Evolutionary conservation across 2,329 filamentous ascomycete genomes (phyloP), one percentile per base, ranked within the genome.

Genomic region (Cylindrodendrum hubeiense): DNA sequence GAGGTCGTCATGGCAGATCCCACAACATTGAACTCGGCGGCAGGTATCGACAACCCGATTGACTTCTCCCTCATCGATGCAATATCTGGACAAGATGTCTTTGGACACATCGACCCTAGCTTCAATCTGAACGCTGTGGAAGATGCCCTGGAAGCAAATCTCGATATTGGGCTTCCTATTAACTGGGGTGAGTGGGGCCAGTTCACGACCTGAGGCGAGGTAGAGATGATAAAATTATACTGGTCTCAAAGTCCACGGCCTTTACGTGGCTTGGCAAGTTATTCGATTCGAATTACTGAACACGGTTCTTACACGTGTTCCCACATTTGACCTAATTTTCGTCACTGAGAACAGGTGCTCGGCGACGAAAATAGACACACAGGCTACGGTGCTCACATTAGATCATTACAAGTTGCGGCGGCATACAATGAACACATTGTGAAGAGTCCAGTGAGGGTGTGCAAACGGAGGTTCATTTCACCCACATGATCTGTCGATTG

Each of bases 91-190:
- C 77, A 86, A n/a, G 85, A 88, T 47, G 78, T 88, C 1, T 87
- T 87, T 68, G 84, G 83, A 3, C 82, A 87, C 46, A 86, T 88
- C 26, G 86, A 87, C 52, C 86, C 86, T 3, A 85, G 77, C 52
- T 88, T 88, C 67, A 82, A 88, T 53, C 69, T 88, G 1, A 81
- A 81, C 24, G 85, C 85, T 0, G 83, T 87, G 24, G 86, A 88
- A 67, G 85, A 86, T 19, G 85, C 83, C 0, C 75, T 88, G 0
- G 85, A 87, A 61, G 84, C 85, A 0, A 87, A 87, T 57, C 76
- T 88, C 3, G 86, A 88, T 50, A 85, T 88, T 54, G 84, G 83
- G 0, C 76, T 85, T 13, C 86, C 85, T 0, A 82, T 85, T 1
- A 86, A 86, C 44, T 88, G 85, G 85, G 77, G 77, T 10, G 81